Percentiles rank a stretch among this genome's conserved stretches.
Conservation (phyloP, 345 rosid species). For the Eucalyptus erythrocorys region DNA sequence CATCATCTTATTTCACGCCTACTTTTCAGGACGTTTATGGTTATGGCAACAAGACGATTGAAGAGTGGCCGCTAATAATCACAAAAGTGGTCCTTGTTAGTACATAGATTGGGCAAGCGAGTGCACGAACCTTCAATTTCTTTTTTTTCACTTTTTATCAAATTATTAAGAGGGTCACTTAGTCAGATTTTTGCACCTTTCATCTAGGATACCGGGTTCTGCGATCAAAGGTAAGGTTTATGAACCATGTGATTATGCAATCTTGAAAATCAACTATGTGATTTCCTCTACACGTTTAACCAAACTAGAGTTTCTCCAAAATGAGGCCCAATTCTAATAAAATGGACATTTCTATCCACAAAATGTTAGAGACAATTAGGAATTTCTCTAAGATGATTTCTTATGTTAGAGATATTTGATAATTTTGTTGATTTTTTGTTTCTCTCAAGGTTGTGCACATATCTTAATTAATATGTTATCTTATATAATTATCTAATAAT, state of each 20-base stretch:
- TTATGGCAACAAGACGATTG: too few species aligned
- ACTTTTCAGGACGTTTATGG: too few species aligned
- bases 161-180: not conserved
- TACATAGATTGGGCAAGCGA: too few species aligned
- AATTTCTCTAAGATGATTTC: too few species aligned
- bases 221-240: not conserved
- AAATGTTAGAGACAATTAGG: not conserved
- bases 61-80: too few species aligned
- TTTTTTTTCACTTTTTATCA: not conserved
- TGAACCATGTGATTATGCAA: not conserved
- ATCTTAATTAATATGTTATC: not conserved
- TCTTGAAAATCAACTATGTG: not conserved
- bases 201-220: not conserved
- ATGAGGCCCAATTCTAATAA: not conserved
- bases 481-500: not conserved
- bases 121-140: not conserved
- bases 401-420: too few species aligned
- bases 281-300: not conserved
- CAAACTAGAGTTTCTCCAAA: not conserved
- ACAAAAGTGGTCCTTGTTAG: too few species aligned
- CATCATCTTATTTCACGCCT: too few species aligned
- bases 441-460: not conserved
- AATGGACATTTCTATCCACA: not conserved
- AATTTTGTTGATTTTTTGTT: not conserved
- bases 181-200: not conserved